Percentiles rank a stretch among this genome's conserved stretches.
Conservation (phyloP, 2,329 filamentous ascomycete genomes). For the Mycosphaerella arachidis region DNA sequence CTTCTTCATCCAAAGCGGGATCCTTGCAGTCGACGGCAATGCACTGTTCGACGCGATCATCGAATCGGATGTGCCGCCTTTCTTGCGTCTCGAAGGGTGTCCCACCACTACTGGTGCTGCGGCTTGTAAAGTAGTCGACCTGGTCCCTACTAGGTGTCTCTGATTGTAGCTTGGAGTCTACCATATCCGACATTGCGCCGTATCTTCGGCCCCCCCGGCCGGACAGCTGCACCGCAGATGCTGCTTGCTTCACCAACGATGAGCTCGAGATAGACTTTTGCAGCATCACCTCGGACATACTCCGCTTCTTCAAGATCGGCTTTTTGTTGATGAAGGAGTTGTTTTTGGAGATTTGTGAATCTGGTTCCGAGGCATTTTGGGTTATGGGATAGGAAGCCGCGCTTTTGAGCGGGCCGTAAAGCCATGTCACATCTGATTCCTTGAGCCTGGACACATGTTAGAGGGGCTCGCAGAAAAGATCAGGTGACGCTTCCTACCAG, state of each 20-base stretch:
- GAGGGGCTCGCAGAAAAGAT: not conserved
- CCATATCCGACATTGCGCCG: slow-evolving; percentile 60
- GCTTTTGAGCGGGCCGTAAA: slow-evolving; percentile 87
- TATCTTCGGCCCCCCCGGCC: slow-evolving; percentile 43
- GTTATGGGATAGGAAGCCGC: slow-evolving; percentile 54
- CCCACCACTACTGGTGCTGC: slow-evolving; percentile 63
- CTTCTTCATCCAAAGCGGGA: slow-evolving; percentile 64
- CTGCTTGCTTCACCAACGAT: slow-evolving; percentile 83
- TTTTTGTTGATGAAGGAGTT: slow-evolving; percentile 75
- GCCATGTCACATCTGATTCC: slow-evolving; percentile 94
- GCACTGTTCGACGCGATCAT: slow-evolving; percentile 91
- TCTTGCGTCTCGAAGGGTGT: slow-evolving; percentile 57
- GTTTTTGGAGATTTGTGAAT: slow-evolving; percentile 54
- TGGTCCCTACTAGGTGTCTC: slow-evolving; percentile 58
- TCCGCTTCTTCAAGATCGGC: slow-evolving; percentile 92
- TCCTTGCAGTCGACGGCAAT: slow-evolving; percentile 88
- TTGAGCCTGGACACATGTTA: slow-evolving; percentile 64
- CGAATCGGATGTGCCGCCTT: slow-evolving; percentile 89
- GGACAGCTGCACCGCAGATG: slow-evolving; percentile 82
- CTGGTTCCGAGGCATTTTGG: slow-evolving; percentile 45
- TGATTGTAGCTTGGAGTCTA: slow-evolving; percentile 58
- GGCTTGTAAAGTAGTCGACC: slow-evolving; percentile 57
- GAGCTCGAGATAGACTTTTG: slow-evolving; percentile 83
- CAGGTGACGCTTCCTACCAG: slow-evolving; percentile 60
- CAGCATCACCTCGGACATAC: slow-evolving; percentile 92